These are phyloP conservation scores for Scenedesmus sp. DNA, from an alignment of 163 green algal genomes.

Conservation along the genomic window DNA sequence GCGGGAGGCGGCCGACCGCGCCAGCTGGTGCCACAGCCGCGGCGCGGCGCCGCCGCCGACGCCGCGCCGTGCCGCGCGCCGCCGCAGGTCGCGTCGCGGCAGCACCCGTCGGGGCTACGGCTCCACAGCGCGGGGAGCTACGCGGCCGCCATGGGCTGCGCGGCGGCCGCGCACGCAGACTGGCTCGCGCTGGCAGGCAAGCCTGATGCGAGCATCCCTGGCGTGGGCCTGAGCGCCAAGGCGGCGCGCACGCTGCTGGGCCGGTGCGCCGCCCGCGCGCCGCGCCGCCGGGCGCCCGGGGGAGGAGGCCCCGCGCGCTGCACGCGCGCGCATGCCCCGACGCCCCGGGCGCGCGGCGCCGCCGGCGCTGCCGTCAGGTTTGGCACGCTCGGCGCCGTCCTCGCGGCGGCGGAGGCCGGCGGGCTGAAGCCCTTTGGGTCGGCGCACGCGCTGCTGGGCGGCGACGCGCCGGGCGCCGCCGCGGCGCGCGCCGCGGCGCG, in stretches of 20 bases:
- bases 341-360: no score
- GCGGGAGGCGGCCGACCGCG: no score
- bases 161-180: not conserved
- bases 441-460: conserved; percentile 13
- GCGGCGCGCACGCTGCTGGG: conserved; percentile 10
- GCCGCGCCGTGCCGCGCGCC: not conserved
- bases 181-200: conserved; percentile 30
- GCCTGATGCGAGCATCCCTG: conserved; percentile 8
- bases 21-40: not conserved
- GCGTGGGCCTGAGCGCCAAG: conserved; percentile 9
- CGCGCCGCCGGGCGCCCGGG: no score
- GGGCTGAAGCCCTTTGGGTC: not conserved
- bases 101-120: conserved; percentile 17
- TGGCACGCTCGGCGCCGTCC: not conserved
- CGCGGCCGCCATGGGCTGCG: not conserved
- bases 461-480: not conserved
- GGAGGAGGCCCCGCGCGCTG: no score
- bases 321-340: no score
- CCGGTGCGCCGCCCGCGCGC: no score
- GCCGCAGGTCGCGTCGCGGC: not conserved
- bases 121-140: conserved; percentile 15
- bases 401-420: not conserved
- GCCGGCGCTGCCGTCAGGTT: not conserved
- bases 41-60: not conserved
- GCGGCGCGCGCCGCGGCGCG: conserved; percentile 3